A percentile compares a stretch with the other conserved stretches of the same genome.
These are phyloP conservation scores for Boletus vermiculosoides DNA, from an alignment of 768 basidiomycete genomes.

Conservation along the genomic window DNA sequence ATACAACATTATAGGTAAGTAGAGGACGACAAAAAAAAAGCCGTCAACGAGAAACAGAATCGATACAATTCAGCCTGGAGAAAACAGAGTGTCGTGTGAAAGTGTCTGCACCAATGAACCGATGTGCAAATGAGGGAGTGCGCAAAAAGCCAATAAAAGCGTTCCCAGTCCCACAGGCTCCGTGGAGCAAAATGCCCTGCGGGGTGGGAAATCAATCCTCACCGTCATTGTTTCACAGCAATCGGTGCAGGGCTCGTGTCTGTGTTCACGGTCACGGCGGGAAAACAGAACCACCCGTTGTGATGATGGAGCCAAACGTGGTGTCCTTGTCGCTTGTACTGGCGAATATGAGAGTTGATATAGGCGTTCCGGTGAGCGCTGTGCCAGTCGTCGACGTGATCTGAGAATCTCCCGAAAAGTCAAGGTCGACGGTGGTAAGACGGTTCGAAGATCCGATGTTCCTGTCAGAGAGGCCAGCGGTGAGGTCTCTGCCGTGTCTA, in stretches of 20 bases:
- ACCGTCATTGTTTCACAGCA: neutral
- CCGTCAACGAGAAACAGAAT: neutral
- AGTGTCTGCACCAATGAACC: no score
- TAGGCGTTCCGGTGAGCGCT: neutral
- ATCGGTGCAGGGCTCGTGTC: neutral
- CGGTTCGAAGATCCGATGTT: neutral
- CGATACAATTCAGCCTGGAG: neutral
- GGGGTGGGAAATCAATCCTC: neutral
- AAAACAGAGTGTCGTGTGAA: neutral
- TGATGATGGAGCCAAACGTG: neutral
- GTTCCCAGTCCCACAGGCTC: neutral
- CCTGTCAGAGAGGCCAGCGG: conserved; percentile 3
- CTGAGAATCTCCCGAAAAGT: conserved; percentile 6
- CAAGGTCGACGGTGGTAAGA: conserved; percentile 30
- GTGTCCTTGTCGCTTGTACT: neutral
- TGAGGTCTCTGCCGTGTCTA: conserved; percentile 12
- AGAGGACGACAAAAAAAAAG: neutral
- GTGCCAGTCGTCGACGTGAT: neutral
- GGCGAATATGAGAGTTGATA: conserved; percentile 5
- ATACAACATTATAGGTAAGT: neutral
- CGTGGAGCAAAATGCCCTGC: neutral
- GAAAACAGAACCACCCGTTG: neutral
- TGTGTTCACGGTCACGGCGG: neutral
- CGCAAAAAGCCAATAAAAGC: neutral
- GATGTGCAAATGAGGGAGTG: neutral